phyloP scores from a whole-genome alignment of 768 basidiomycete species.

The Pisolithus marmoratus region DNA sequence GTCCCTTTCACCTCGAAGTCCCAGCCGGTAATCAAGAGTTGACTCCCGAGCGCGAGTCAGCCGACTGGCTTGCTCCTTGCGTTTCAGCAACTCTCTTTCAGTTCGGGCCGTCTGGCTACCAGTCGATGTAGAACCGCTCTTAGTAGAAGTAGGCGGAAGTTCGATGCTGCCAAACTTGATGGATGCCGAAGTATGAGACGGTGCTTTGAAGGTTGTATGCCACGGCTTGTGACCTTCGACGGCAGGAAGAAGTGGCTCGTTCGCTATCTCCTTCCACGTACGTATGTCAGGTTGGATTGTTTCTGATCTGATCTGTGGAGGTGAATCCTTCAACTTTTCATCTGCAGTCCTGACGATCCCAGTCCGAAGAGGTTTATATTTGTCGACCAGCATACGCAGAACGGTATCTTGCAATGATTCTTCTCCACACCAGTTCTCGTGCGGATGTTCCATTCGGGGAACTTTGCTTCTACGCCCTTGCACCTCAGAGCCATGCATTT shows the following conservation, averaged over 20 bases:
- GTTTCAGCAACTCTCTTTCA: conserved; percentile 47
- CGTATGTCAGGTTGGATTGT: neutral
- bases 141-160: conserved; percentile 12
- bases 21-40: conserved; percentile 71
- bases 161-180: conserved; percentile 49
- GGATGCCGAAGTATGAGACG: conserved; percentile 47
- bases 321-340: conserved; percentile 52
- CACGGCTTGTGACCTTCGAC: conserved; percentile 58
- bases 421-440: conserved; percentile 75
- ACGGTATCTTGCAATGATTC: conserved; percentile 66
- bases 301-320: conserved; percentile 32
- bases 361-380: conserved; percentile 75
- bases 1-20: conserved; percentile 32
- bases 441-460: conserved; percentile 35
- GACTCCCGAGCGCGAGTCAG: conserved; percentile 62
- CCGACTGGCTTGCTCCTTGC: conserved; percentile 47
- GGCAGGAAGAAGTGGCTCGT: conserved; percentile 49
- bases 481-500: conserved; percentile 3
- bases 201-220: conserved; percentile 62
- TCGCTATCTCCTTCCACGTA: conserved; percentile 20
- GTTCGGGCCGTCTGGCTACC: conserved; percentile 37
- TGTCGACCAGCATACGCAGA: conserved; percentile 80
- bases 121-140: conserved; percentile 14
- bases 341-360: conserved; percentile 57
- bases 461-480: conserved; percentile 14